Base-by-base conservation (phyloP, 352 stramenopile genomes). In the Phytophthora brassicae region DNA sequence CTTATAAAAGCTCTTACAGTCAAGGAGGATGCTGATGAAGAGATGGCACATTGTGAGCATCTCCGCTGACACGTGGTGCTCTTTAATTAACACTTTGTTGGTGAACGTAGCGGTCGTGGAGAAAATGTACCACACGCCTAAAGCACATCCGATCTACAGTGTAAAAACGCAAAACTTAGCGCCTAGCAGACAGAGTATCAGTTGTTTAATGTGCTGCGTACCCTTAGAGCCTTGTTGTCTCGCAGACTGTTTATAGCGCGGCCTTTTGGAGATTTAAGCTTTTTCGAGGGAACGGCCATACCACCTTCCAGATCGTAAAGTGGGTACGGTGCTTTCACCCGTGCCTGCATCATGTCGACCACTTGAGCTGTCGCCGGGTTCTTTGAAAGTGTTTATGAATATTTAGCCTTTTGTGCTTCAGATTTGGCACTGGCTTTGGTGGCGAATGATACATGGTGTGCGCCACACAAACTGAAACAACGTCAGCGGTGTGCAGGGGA, bases 31-130 rank as follows among this genome's bases (percentile, higher is more conserved):
- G 58, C 77, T 89, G 42, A 95, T 68, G 47, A 93, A 90, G 47
- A 91, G 75, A 29, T 94, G 86, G 53, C 81, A 91, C 58, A 95
- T 86, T 26, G 84, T 94, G 61, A 95, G 78, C 79, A 89, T 89
- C 61, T 93, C 84, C 26, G 82, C 84, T 45, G 84, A 92, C 19
- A 95, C 72, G 46, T 91, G 84, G 56, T 95, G 74, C 71, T 95
- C 77, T 65, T 95, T 95, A 71, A 95, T 92, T 47, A 95, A 57
- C 33, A 88, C 71, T 44, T 92, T 93, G 68, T 95, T 95, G 19
- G 81, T 93, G 66, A 95, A 95, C 17, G 86, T 95, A 44, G 84
- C 68, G 5, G 66, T 68, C 11, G 82, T 84, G 53, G 86, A 93
- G 70, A 95, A 95, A 53, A 86, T 74, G 53, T 95, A 93, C 86